A percentile compares a stretch with the other conserved stretches of the same genome.
Conservation (phyloP, 139 green algal species). For the Tetradesmus obliquus region DNA sequence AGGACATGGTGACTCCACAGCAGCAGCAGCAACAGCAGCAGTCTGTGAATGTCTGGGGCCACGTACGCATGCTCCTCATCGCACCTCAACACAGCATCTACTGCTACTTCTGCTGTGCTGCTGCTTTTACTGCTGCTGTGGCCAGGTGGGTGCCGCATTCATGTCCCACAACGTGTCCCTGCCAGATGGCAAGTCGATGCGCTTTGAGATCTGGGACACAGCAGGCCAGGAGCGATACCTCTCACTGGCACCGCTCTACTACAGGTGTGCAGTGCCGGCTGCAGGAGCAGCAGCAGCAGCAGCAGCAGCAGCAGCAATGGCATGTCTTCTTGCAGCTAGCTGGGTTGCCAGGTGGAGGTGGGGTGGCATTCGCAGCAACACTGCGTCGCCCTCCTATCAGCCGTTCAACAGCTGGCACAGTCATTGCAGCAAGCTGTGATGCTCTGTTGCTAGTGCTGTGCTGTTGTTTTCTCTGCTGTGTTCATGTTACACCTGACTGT, state of each 20-base stretch:
- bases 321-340: no score
- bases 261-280: slow-evolving; percentile 55
- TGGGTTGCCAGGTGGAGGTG: no score
- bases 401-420: no score
- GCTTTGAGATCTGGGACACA: slow-evolving; percentile 99
- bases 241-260: slow-evolving; percentile 97
- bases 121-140: background rate
- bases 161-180: slow-evolving; percentile 84
- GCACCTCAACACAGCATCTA: no score
- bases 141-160: slow-evolving; percentile 87
- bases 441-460: no score
- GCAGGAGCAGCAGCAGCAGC: background rate
- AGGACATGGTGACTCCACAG: no score
- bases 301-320: background rate
- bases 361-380: no score
- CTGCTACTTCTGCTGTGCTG: background rate
- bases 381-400: no score
- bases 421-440: no score
- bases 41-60: no score
- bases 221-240: slow-evolving; percentile 97
- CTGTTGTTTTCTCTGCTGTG: background rate
- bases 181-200: slow-evolving; percentile 84
- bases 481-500: background rate
- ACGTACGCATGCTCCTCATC: no score
- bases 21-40: background rate